phyloP scores from a whole-genome alignment of 768 basidiomycete genomes.

The Dentipellis fragilis region DNA sequence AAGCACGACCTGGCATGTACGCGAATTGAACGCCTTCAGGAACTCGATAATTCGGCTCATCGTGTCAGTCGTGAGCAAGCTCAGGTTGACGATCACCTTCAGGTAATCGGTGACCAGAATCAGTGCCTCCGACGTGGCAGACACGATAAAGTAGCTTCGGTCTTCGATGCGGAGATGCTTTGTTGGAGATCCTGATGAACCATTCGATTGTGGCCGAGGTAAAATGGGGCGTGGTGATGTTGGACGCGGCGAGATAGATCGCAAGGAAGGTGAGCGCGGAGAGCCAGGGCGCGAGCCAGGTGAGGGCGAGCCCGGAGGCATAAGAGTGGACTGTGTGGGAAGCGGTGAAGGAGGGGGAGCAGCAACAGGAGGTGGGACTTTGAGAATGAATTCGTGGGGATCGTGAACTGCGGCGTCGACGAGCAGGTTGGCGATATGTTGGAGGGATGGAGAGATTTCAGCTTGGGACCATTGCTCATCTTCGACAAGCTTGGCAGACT shows the following conservation, averaged over 20 bases:
- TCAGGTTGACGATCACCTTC: slow-evolving; percentile 76
- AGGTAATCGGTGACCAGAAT: slow-evolving; percentile 77
- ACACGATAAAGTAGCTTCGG: slow-evolving; percentile 73
- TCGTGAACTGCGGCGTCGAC: slow-evolving; percentile 78
- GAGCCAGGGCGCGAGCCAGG: slow-evolving; percentile 14
- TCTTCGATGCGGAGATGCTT: slow-evolving; percentile 78
- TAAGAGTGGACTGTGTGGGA: slow-evolving; percentile 13
- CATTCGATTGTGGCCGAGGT: slow-evolving; percentile 10
- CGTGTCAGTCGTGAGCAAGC: slow-evolving; percentile 86
- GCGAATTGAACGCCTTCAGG: slow-evolving; percentile 93
- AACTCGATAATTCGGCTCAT: slow-evolving; percentile 94
- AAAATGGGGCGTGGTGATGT: slow-evolving; percentile 7
- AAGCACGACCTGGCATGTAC: slow-evolving; percentile 95
- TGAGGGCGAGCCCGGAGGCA: slow-evolving; percentile 19
- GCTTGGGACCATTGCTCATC: slow-evolving; percentile 90
- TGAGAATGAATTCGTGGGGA: slow-evolving; percentile 54
- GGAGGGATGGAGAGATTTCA: slow-evolving; percentile 58
- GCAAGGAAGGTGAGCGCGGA: slow-evolving; percentile 5
- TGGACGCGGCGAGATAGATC: slow-evolving; percentile 7
- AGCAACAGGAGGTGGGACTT: slow-evolving; percentile 14
- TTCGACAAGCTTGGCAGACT: slow-evolving; percentile 84
- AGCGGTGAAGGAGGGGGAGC: slow-evolving; percentile 18
- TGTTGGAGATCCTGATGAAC: slow-evolving; percentile 16
- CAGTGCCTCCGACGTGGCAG: slow-evolving; percentile 72
- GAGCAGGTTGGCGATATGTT: slow-evolving; percentile 63